A percentile compares a stretch with the other conserved stretches of the same genome.
Conservation (phyloP, 352 stramenopile genomes). For the Phytophthora syringae region DNA sequence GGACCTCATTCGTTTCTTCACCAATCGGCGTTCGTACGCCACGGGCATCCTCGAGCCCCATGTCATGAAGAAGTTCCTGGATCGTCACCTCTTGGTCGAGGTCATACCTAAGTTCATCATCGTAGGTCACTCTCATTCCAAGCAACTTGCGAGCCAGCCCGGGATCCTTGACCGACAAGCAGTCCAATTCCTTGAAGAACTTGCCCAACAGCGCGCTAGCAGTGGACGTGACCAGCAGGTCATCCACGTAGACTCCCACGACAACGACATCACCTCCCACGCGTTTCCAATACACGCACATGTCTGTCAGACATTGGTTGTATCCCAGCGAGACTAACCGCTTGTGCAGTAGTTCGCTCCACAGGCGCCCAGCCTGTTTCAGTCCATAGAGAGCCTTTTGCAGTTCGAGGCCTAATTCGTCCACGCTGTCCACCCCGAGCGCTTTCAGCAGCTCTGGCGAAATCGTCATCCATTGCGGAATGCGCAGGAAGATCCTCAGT, state of each 20-base stretch:
- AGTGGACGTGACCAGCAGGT: neutral
- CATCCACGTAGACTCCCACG: neutral
- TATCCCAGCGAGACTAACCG: neutral
- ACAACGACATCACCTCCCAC: neutral
- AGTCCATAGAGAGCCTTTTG: neutral
- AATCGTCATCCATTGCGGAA: slow-evolving; percentile 26
- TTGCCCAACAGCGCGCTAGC: neutral
- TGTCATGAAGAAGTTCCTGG: no score
- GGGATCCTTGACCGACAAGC: neutral
- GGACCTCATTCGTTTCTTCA: no score
- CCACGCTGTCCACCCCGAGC: neutral
- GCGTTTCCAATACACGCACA: neutral
- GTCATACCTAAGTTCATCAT: no score
- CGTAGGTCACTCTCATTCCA: no score
- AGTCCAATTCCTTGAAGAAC: neutral
- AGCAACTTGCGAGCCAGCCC: neutral
- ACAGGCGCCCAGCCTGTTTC: neutral
- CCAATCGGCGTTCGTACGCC: no score
- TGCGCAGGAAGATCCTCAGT: slow-evolving; percentile 24
- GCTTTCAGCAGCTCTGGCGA: neutral
- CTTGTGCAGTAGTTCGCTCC: neutral
- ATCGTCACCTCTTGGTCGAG: no score
- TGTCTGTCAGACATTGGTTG: neutral
- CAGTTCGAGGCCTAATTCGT: neutral
- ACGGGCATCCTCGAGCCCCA: no score